Base-by-base conservation (phyloP, 192 early-diverging fungal species). In the Gonapodya prolifera region DNA sequence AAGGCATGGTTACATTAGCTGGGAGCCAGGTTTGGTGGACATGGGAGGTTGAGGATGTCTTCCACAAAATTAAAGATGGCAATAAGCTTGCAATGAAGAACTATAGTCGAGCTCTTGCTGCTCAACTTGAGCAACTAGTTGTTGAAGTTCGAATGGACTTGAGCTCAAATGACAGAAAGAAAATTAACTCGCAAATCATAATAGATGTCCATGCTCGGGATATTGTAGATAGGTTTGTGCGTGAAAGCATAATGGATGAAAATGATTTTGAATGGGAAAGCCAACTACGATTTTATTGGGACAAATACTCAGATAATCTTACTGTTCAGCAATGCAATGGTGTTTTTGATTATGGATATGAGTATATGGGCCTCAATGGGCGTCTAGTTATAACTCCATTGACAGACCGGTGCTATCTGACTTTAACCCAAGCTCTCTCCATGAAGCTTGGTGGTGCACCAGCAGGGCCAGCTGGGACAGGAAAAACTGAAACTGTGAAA, bases 1-100 rank as follows among this genome's bases (percentile, higher is more conserved):
- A 87, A 75, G 88, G 88, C 28, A 87, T 87, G 86, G 88, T 89
- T 16, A 83, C 83, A 1, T 79, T 89, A 1, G 86, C 86, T 35
- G 86, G 88, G 1, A 82, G 85, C n/a, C 88, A 89, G 75, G 88
- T 89, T 1, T 89, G 88, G 88, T 89, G 88, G 88, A 89, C 88
- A 31, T 89, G 88, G 86, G 88, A 89, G 75, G 88, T 61, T 8
- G 45, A 61, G 23, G 45, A 61, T 61, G 45, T 61, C 45, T 61
- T 61, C 45, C 45, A 61, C 45, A 61, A 61, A 61, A 61, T 61
- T 23, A 61, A 61, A 61, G 83, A 77, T 2, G 75, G 35, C 36
- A 87, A 86, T 0, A 90, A 90, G 71, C 80, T 83, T 2, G 89
- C 89, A 80, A 90, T 87, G 79, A 90, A 90, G 79, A 86, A 85